These are phyloP conservation scores for Ustilago hordei DNA, from an alignment of 1,284 basidiomycete species.

Conservation along the genomic window DNA sequence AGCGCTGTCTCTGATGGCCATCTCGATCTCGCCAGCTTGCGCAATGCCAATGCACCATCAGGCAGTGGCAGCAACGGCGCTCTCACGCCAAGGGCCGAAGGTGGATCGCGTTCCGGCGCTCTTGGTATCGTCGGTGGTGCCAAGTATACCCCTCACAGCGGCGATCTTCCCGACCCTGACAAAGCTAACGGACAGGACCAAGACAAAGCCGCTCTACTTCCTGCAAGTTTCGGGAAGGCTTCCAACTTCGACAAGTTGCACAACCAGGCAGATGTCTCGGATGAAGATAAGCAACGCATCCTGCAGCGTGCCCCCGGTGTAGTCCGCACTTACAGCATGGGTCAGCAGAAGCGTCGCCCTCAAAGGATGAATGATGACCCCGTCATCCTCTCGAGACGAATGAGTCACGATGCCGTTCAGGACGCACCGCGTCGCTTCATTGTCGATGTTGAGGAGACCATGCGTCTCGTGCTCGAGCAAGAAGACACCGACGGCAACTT, in stretches of 20 bases:
- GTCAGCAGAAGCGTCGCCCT: constrained; percentile 65
- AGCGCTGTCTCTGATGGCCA: constrained; percentile 36
- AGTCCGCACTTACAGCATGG: constrained; percentile 65
- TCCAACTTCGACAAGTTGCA: constrained; percentile 21
- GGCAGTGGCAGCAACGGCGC: constrained; percentile 38
- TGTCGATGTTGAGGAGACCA: constrained; percentile 98
- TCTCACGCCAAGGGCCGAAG: constrained; percentile 33
- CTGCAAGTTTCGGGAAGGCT: constrained; percentile 29
- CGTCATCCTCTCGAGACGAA: constrained; percentile 61
- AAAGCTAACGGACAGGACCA: constrained; percentile 48
- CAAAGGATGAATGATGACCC: constrained; percentile 63
- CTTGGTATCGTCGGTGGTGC: constrained; percentile 26
- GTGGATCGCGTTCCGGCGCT: constrained; percentile 19
- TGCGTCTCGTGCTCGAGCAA: constrained; percentile 93
- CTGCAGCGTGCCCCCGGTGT: constrained; percentile 54
- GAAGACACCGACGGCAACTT: constrained; percentile 98
- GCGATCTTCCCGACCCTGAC: constrained; percentile 35
- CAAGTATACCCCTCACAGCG: constrained; percentile 30
- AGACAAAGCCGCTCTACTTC: constrained; percentile 41
- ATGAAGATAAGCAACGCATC: constrained; percentile 40
- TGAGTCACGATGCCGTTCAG: constrained; percentile 70
- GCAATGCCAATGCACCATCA: constrained; percentile 11
- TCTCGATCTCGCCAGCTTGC: constrained; percentile 21
- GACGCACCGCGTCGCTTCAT: constrained; percentile 76
- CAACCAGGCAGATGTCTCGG: constrained; percentile 5